A percentile compares a stretch with the other conserved stretches of the same genome.
These are phyloP conservation scores for Canariomyces notabilis DNA, from an alignment of 2,329 filamentous ascomycete species.

Conservation along the genomic window DNA sequence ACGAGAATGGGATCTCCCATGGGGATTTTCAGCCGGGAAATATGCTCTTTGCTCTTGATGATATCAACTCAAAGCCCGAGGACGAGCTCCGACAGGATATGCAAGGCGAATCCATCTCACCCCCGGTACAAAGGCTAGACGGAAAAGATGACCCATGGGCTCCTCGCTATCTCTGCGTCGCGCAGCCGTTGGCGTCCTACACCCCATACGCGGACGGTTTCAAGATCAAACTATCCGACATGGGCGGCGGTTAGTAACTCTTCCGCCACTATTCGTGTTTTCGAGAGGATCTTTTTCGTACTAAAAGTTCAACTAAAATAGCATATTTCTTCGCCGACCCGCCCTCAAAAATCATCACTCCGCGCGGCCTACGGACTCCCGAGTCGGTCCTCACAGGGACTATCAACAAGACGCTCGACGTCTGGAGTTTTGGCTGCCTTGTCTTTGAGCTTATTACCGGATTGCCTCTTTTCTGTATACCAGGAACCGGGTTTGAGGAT, in stretches of 20 bases:
- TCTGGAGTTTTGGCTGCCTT: constrained; percentile 32
- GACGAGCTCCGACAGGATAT: neutral
- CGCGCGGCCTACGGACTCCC: constrained; percentile 27
- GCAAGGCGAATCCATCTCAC: neutral
- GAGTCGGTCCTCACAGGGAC: constrained; percentile 27
- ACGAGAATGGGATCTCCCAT: constrained; percentile 36
- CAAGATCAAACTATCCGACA: neutral
- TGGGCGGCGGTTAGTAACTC: neutral
- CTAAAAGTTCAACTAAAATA: constrained; percentile 14
- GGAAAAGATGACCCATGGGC: neutral
- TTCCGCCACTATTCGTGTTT: too few species aligned
- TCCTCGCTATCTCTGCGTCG: neutral
- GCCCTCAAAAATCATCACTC: constrained; percentile 21
- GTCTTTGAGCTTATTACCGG: constrained; percentile 30
- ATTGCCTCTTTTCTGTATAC: constrained; percentile 27
- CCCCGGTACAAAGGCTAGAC: neutral
- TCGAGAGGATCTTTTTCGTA: too few species aligned
- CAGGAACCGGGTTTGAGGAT: constrained; percentile 10
- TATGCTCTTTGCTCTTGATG: constrained; percentile 32
- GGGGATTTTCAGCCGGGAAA: constrained; percentile 37
- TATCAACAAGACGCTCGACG: constrained; percentile 23
- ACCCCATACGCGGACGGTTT: neutral
- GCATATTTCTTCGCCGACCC: constrained; percentile 27
- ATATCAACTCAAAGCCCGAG: constrained; percentile 22
- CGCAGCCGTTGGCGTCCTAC: neutral